Evolutionary conservation across 495 filamentous ascomycete species (phyloP), one percentile per base, ranked within the genome.

Genomic region (Talaromyces trachyspermus): DNA sequence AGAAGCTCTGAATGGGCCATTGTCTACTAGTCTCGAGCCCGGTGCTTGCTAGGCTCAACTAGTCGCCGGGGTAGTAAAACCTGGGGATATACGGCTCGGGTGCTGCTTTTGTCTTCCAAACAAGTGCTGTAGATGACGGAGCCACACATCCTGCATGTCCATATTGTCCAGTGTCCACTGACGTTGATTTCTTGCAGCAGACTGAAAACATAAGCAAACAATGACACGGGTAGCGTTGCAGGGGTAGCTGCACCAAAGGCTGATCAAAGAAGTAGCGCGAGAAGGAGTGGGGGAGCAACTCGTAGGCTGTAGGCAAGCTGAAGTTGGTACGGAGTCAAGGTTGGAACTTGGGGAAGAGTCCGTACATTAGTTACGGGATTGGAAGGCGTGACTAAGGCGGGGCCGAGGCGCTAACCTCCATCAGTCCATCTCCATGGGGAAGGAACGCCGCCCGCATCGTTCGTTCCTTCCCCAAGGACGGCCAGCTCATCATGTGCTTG

Each of bases 11-110:
- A 42, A 9, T 24, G 39, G 39, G 39, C 22, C 17, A 26, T 26
- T 42, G 15, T 26, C 10, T 12, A 14, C 39, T 42, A 42, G 39
- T 26, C 20, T 18, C 8, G 20, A 17, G 12, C 20, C 5, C 23
- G 39, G 39, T 42, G 11, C 7, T 15, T 42, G 39, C 39, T 42
- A 42, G 39, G 20, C 23, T 42, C 8, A 7, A 26, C 39, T 42
- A 26, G 39, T 42, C 26, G n/a, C 39, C 22, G 39, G 26, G n/a
- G 39, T 11, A 42, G n/a, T 11, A 20, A 5, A 20, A 40, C 20
- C 26, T 26, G 39, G 39, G 23, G 17, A 39, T 12, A 32, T 32
- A 32, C 29, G 14, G 29, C n/a, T n/a, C n/a, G n/a, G n/a, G n/a
- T n/a, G n/a, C n/a, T n/a, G n/a, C n/a, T n/a, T n/a, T n/a, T n/a